These are phyloP conservation scores for Karstenula rhodostoma DNA, from an alignment of 2,329 filamentous ascomycete species.

Conservation along the genomic window DNA sequence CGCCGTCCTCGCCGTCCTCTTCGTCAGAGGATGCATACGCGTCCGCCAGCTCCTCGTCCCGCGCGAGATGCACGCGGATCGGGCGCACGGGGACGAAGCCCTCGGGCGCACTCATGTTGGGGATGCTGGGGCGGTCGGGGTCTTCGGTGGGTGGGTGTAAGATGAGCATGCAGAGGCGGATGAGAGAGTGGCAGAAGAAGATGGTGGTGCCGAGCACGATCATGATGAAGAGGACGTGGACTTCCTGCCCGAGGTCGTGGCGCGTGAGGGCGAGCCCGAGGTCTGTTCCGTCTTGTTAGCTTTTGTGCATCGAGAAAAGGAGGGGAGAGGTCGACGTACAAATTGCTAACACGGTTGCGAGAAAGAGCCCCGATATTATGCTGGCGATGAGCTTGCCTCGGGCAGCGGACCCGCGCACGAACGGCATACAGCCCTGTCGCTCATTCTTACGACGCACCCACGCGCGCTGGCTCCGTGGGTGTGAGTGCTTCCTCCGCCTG, in stretches of 20 bases:
- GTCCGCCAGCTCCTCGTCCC: constrained; percentile 72
- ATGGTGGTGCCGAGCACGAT: constrained; percentile 77
- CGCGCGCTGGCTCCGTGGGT: constrained; percentile 29
- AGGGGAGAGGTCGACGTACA: constrained; percentile 63
- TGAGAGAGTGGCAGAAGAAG: constrained; percentile 81
- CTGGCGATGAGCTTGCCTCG: constrained; percentile 52
- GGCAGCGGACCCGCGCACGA: constrained; percentile 37
- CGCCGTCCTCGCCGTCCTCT: constrained; percentile 41
- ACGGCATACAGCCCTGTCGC: constrained; percentile 26
- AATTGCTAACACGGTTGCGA: constrained; percentile 66
- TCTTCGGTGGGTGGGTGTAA: constrained; percentile 53
- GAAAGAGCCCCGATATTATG: constrained; percentile 70
- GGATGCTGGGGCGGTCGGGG: constrained; percentile 44
- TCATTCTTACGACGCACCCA: constrained; percentile 41
- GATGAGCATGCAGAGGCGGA: constrained; percentile 75
- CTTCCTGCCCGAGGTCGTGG: constrained; percentile 70
- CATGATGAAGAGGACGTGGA: constrained; percentile 82
- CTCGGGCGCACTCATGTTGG: constrained; percentile 62
- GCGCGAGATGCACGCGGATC: constrained; percentile 77
- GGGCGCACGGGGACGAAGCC: constrained; percentile 76
- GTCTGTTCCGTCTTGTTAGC: constrained; percentile 59
- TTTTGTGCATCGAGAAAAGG: constrained; percentile 12
- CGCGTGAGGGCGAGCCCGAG: constrained; percentile 74
- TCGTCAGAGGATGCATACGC: constrained; percentile 59
- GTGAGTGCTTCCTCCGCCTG: constrained; percentile 38